Base-by-base conservation (phyloP, 768 basidiomycete species). In the Amylocystis lapponica region DNA sequence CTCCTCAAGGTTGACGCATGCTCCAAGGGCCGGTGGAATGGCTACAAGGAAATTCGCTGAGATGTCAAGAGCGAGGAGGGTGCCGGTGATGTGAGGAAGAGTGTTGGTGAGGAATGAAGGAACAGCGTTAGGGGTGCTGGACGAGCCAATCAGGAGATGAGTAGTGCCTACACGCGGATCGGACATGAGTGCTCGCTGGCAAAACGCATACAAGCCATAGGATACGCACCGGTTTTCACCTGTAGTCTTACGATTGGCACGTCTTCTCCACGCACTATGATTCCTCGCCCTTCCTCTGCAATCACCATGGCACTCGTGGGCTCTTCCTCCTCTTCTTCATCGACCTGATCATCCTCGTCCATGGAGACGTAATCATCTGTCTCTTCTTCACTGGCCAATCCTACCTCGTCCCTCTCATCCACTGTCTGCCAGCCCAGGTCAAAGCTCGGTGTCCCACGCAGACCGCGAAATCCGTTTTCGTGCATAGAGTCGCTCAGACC, bases 41-140 rank as follows among this genome's bases (percentile, higher is more conserved):
- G 85, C 84, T 32, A 79, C 77, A 36, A 95, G 74, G 54, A 86
- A 85, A 62, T 94, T 94, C 50, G 81, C 79, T 26, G 92, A 93
- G 31, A 99, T 86, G 65, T 99, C 96, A 34, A 98, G 78, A 9
- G 89, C 92, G 45, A 99, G 80, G 33, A 99, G 76, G 21, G 87
- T 83, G 39, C 74, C 68, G 34, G 75, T 72, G 46, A 94, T 86
- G 48, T 78, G 75, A 20, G 89, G 88, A 3, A 97, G 67, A 6
- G 73, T 71, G 40, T 61, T 68, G 10, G 79, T 73, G 43, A 98
- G 73, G 60, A 94, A 89, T 2, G 76, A 55, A 16, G 88, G 84
- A 44, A 97, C 76, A 39, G 76, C 78, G 54, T 82, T 87, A 27
- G 86, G 88, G 3, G 82, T 87, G 46, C 66, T 71, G 2, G 84